phyloP scores from a whole-genome alignment of 306 rosid species.

The Herpetospermum pedunculosum region DNA sequence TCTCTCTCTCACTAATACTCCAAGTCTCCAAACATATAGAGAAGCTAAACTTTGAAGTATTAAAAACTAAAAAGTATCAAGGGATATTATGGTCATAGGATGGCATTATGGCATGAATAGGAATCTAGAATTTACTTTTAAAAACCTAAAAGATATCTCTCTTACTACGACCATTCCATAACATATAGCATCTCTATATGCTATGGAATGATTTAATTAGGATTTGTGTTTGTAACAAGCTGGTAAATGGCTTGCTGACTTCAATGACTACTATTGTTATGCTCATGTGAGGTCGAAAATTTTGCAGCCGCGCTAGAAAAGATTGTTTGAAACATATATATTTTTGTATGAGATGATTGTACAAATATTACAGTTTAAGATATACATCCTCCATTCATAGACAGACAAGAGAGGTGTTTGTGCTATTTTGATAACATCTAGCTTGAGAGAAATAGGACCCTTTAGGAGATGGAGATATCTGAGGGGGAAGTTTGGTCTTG shows the following conservation, averaged over 20 bases:
- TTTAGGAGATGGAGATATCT: background rate
- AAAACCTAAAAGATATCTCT: background rate
- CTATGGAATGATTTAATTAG: background rate
- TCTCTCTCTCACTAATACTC: background rate
- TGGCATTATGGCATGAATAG: background rate
- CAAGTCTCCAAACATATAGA: background rate
- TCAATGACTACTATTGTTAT: background rate
- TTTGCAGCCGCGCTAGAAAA: background rate
- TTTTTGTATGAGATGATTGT: background rate
- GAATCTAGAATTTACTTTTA: background rate
- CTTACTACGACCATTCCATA: background rate
- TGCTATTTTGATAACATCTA: background rate
- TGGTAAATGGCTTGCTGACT: background rate
- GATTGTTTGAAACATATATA: background rate
- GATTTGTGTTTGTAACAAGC: background rate
- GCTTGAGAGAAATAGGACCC: background rate
- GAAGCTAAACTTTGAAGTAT: background rate
- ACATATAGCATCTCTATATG: background rate
- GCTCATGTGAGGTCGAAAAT: background rate
- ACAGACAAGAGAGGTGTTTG: background rate
- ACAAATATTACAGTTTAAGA: background rate
- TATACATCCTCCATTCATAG: background rate
- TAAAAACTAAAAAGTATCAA: too few species aligned
- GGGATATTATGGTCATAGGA: background rate
- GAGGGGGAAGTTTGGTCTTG: background rate